Base-by-base conservation (phyloP, 23 red algal species). In the Agarophyton chilense region DNA sequence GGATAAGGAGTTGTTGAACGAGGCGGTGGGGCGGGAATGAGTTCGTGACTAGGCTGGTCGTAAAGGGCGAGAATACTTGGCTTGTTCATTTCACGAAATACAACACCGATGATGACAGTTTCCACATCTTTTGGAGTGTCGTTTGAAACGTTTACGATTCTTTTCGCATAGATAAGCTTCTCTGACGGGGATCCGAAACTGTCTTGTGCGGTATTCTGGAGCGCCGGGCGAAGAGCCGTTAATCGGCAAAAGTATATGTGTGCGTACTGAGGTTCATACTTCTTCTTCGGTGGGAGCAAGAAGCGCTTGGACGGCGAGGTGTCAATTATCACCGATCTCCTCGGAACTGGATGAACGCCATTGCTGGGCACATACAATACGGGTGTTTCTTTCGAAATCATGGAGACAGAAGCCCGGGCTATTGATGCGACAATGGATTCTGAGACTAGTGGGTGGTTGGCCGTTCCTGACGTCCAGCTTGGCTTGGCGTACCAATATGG, bases 51-150 rank as follows among this genome's bases (percentile, higher is more conserved):
- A 4, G 81, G 57, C 22, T 81, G 31, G 44, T 82, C 90, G 74
- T 93, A 93, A 10, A 84, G 63, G n/a, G 81, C 72, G 6, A 93
- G 80, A 29, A 93, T 93, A 36, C 90, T 93, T 1, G 90, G 90
- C 49, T 93, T 93, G 21, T 50, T 36, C 77, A 83, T 83, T 33
- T 93, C 28, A 7, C 83, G 81, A 52, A 85, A 93, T 49, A 93
- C 56, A 56, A 93, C 83, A 52, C 90, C 90, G 46, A 74, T 74
- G 49, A 84, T 51, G 22, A 83, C 90, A 34, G 72, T 55, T 25
- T 93, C 90, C 1, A 58, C 24, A 10, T 76, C 67, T 44, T 54
- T 19, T n/a, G 54, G 12, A 41, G 36, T 46, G 6, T 50, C 60
- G 18, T 51, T 19, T 11, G 57, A 57, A 40, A 82, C 45, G 56